phyloP scores from a whole-genome alignment of 495 filamentous ascomycete genomes.

The Astrocystis sublimbata region DNA sequence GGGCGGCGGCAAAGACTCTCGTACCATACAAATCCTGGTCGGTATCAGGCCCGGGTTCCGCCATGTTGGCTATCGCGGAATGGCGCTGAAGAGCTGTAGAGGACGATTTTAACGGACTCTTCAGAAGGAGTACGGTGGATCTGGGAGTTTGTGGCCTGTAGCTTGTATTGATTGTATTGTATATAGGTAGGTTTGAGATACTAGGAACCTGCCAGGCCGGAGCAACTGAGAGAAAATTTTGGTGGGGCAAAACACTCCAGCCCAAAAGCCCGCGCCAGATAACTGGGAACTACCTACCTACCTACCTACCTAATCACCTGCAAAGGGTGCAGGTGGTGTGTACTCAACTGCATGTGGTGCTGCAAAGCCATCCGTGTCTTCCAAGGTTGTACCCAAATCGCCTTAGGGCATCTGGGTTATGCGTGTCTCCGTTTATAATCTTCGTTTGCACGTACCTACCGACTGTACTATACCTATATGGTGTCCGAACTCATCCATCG shows the following conservation, averaged over 20 bases:
- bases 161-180: too few relatives aligned
- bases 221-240: slow-evolving; percentile 17
- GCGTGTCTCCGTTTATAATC: too few relatives aligned
- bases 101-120: slow-evolving; percentile 7
- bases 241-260: slow-evolving; percentile 31
- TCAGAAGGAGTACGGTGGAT: slow-evolving; percentile 21
- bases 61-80: slow-evolving; percentile 32
- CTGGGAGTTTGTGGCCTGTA: slow-evolving; percentile 5
- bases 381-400: too few relatives aligned
- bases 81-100: slow-evolving; percentile 12
- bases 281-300: not conserved
- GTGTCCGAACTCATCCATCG: too few relatives aligned
- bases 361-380: too few relatives aligned
- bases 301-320: too few relatives aligned
- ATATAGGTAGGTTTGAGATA: slow-evolving; percentile 11
- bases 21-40: slow-evolving; percentile 72
- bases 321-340: too few relatives aligned
- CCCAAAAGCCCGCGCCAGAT: not conserved
- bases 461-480: too few relatives aligned
- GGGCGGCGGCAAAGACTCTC: slow-evolving; percentile 18
- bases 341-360: too few relatives aligned
- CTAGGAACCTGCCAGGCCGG: too few relatives aligned
- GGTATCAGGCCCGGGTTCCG: slow-evolving; percentile 33
- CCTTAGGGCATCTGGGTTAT: too few relatives aligned
- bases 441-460: too few relatives aligned